phyloP scores from a whole-genome alignment of 305 asterid species.

The Plantago coronopus region DNA sequence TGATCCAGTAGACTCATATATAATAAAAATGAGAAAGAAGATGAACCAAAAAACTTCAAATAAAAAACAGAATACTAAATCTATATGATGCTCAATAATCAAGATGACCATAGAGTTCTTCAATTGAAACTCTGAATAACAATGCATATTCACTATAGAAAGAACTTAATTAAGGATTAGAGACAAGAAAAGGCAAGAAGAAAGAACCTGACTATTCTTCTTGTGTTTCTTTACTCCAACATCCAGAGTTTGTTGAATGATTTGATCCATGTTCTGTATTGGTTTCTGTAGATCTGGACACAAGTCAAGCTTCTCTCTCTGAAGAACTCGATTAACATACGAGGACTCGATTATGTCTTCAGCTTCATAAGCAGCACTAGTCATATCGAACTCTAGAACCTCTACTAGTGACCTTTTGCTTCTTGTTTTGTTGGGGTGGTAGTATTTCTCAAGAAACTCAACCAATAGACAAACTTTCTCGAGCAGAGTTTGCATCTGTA shows the following conservation, averaged over 20 bases:
- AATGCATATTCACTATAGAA: no score
- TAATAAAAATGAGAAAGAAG: no score
- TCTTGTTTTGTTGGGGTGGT: no score
- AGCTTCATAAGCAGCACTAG: neutral
- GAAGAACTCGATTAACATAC: conserved; percentile 1
- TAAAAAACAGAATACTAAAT: neutral
- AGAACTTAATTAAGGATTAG: neutral
- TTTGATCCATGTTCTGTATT: neutral
- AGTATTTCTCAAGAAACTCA: neutral
- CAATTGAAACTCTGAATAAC: neutral
- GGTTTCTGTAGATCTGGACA: neutral
- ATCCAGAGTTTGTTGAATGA: neutral
- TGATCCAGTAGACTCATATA: no score
- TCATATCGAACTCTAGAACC: neutral
- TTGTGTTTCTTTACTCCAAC: neutral
- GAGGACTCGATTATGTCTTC: conserved; percentile 1
- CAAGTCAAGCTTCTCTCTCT: neutral
- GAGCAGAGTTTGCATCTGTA: no score
- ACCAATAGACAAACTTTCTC: no score
- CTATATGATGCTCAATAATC: neutral
- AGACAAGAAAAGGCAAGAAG: neutral
- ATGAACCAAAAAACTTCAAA: no score
- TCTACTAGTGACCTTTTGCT: neutral
- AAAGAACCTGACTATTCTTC: neutral
- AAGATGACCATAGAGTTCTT: neutral